Evolutionary conservation across 208 protist species (phyloP).

Genomic region (Leishmania braziliensis): DNA sequence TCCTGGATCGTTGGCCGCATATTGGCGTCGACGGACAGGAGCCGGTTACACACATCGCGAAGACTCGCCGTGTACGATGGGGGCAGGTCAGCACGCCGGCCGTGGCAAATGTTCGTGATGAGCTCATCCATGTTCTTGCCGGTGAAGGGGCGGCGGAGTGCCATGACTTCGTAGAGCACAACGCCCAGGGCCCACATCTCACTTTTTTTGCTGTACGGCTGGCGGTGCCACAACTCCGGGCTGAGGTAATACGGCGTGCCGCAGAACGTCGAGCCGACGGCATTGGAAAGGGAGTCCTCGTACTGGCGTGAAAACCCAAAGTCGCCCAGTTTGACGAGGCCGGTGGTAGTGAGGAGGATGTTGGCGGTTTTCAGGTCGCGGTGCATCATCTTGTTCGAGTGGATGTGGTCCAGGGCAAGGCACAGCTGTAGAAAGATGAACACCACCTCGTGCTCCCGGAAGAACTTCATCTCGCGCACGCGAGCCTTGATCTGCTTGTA

Average conservation of each 20-base stretch:
- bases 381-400: slow-evolving; percentile 91
- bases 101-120: slow-evolving; percentile 83
- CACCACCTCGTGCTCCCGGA: slow-evolving; percentile 85
- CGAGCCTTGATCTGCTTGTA: slow-evolving; percentile 85
- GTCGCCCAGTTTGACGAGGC: slow-evolving; percentile 87
- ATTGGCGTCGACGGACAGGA: slow-evolving; percentile 66
- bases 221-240: slow-evolving; percentile 91
- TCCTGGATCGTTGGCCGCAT: slow-evolving; percentile 61
- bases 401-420: slow-evolving; percentile 86
- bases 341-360: slow-evolving; percentile 81
- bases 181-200: slow-evolving; percentile 94
- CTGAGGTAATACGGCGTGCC: slow-evolving; percentile 93
- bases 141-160: slow-evolving; percentile 79
- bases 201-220: slow-evolving; percentile 93
- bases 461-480: slow-evolving; percentile 59
- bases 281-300: slow-evolving; percentile 84
- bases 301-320: slow-evolving; percentile 89
- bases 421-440: slow-evolving; percentile 89
- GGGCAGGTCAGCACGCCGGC: slow-evolving; percentile 51
- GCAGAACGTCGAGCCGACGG: slow-evolving; percentile 86
- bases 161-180: slow-evolving; percentile 88
- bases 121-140: slow-evolving; percentile 88
- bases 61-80: slow-evolving; percentile 49
- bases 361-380: slow-evolving; percentile 91
- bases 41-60: slow-evolving; percentile 53